These are phyloP conservation scores for Epichloe baconii DNA, from an alignment of 2,329 filamentous ascomycete genomes.

Conservation along the genomic window DNA sequence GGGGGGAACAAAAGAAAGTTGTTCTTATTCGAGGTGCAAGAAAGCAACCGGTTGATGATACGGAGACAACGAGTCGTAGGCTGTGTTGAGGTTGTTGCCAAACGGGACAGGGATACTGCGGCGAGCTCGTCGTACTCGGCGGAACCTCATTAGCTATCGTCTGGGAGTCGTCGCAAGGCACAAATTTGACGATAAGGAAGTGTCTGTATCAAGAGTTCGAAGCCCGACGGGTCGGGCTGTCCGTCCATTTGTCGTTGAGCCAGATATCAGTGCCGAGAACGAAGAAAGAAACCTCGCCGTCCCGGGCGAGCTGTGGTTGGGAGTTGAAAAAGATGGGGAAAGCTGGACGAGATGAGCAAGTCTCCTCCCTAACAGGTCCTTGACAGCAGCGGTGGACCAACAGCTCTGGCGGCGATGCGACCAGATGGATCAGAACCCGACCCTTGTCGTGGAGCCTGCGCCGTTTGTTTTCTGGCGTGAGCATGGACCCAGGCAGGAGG, in stretches of 20 bases:
- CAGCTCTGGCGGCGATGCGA: neutral
- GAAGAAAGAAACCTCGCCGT: neutral
- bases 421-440: neutral
- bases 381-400: too few relatives aligned
- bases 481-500: neutral
- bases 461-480: neutral
- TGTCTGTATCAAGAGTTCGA: neutral
- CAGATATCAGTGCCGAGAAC: neutral
- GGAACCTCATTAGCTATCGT: conserved; percentile 1
- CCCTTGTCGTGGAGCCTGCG: neutral
- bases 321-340: neutral
- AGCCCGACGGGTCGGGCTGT: neutral
- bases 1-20: neutral
- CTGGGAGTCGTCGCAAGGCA: neutral
- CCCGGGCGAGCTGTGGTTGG: neutral
- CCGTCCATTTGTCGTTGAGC: neutral
- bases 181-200: neutral
- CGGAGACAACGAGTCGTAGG: neutral
- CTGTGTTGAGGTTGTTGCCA: conserved; percentile 1
- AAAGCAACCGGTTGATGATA: neutral
- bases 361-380: too few relatives aligned
- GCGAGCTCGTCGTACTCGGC: conserved; percentile 1
- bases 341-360: neutral
- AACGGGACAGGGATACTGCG: conserved; percentile 1
- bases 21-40: neutral